Evolutionary conservation across 306 rosid genomes (phyloP).

Genomic region (Vigna nakashimae): DNA sequence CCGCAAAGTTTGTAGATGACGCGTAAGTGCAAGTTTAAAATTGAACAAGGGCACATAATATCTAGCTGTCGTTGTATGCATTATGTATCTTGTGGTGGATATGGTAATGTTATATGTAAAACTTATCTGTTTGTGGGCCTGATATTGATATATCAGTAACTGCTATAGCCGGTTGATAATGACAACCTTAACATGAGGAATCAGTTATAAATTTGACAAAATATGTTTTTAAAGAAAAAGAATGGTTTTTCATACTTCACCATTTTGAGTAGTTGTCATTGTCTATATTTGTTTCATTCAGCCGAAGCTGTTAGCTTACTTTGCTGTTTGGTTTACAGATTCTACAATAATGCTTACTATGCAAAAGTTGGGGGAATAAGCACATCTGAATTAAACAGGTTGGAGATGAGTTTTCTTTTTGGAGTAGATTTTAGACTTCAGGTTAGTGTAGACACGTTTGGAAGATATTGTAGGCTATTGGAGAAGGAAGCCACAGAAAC

Average conservation of each 20-base stretch:
- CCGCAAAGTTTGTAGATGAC: slow-evolving; percentile 90
- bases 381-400: slow-evolving; percentile 79
- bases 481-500: slow-evolving; percentile 71
- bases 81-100: not conserved
- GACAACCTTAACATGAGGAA: slow-evolving; percentile 18
- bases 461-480: slow-evolving; percentile 72
- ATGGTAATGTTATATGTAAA: not conserved
- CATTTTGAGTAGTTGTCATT: slow-evolving; percentile 2
- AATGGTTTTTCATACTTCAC: not conserved
- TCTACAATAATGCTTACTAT: slow-evolving; percentile 93
- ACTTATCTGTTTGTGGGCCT: slow-evolving; percentile 15
- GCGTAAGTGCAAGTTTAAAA: slow-evolving; percentile 65
- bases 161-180: slow-evolving; percentile 5
- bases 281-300: slow-evolving; percentile 4
- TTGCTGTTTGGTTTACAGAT: slow-evolving; percentile 61
- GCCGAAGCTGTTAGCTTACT: slow-evolving; percentile 17
- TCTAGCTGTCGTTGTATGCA: not conserved
- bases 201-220: slow-evolving; percentile 15
- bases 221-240: not conserved
- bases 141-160: not conserved
- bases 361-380: slow-evolving; percentile 96
- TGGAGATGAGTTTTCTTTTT: slow-evolving; percentile 90
- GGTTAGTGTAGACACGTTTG: slow-evolving; percentile 73
- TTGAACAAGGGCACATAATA: not conserved
- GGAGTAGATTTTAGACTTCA: slow-evolving; percentile 88